Evolutionary conservation across 331 rosid genomes (phyloP), one percentile per base, ranked within the genome.

Genomic region (Telfairia occidentalis): DNA sequence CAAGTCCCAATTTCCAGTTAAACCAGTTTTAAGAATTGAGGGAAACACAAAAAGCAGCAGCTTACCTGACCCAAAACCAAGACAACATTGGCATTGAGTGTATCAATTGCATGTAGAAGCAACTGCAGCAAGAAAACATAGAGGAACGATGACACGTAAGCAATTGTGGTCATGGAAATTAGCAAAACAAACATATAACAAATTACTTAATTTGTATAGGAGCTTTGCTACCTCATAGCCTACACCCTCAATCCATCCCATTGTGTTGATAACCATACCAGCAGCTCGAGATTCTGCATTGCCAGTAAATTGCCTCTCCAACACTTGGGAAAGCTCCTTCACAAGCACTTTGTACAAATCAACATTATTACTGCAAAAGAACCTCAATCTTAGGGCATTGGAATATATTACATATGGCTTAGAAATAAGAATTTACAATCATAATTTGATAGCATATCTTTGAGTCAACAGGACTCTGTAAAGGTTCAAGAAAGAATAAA

Each of bases 241-340:
- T 40, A 88, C 85, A 79, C 97, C 96, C 79, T 95, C 97, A 74
- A 92, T 92, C 99, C 99, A 95, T 53, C 99, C 99, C 99, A 95
- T 92, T 34, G 99, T 95, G 84, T 95, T 95, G 82, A 95, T 87
- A 71, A 95, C 97, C 99, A 95, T 85, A 54, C 99, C 99, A 13
- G 99, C 90, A 82, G 99, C 97, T 84, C 85, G 87, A 74, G 92
- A 90, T 81, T 95, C 99, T 65, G 90, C 79, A 80, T 85, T 95
- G 77, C 92, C 92, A 75, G 93, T 21, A 82, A 95, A 85, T 73
- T 90, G 99, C 75, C 88, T 88, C 85, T 90, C 97, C 61, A 91
- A 83, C 81, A 90, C 84, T 66, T 86, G 90, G 23, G 97, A 80
- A 38, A 95, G 96, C 89, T 91, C 97, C 84, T 88, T 94, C 48